These are phyloP conservation scores for Colletotrichum sp. DNA, from an alignment of 2,329 filamentous ascomycete genomes.

Conservation along the genomic window DNA sequence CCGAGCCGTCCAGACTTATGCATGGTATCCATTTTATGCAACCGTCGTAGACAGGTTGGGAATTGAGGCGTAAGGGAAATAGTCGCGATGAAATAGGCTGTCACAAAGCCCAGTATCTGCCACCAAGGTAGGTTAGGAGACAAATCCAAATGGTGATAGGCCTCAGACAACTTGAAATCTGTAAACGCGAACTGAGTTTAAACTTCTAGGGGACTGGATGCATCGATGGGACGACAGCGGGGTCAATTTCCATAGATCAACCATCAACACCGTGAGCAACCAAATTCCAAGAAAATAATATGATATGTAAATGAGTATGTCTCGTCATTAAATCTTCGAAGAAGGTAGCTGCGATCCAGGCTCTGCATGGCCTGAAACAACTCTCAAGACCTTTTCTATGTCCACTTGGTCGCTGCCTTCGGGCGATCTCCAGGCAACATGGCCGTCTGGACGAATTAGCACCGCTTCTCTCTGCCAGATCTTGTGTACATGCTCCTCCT, in stretches of 20 bases:
- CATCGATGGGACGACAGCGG: background rate
- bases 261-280: background rate
- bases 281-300: accelerated
- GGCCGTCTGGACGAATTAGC: background rate
- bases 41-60: background rate
- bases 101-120: background rate
- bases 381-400: background rate
- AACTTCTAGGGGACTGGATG: background rate
- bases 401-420: background rate
- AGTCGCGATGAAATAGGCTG: background rate
- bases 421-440: background rate
- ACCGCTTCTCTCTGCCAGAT: background rate
- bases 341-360: background rate
- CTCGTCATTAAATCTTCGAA: background rate
- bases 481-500: background rate
- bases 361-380: background rate
- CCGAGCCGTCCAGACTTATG: background rate
- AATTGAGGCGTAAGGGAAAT: background rate
- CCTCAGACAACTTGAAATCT: background rate
- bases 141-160: background rate
- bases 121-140: background rate
- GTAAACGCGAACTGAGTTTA: background rate
- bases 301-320: background rate
- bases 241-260: background rate
- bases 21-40: background rate